Base-by-base conservation (phyloP, 148 eudicot species). In the Euryodendron excelsum region DNA sequence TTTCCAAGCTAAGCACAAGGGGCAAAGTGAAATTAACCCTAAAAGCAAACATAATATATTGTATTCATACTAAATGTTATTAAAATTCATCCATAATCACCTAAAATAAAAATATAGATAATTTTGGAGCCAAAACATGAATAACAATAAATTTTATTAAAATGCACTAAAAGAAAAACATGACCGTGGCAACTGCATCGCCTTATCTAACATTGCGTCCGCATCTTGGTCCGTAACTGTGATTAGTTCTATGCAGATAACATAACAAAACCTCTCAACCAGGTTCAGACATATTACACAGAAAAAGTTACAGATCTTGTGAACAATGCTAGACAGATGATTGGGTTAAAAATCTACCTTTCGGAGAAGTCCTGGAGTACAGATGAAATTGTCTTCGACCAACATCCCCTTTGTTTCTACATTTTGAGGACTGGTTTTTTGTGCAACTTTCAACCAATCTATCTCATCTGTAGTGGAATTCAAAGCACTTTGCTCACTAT, bases 271-370 rank as follows among this genome's bases (percentile, higher is more conserved):
- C n/a, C 31, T 58, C 13, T 78, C 33, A 39, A n/a, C 44, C 27
- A 59, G 37, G 18, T 28, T 61, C 27, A 11, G 27, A 34, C 20
- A 58, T 14, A 73, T 10, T 41, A 45, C 12, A 4, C 39, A 63
- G n/a, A 12, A 73, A 11, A n/a, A 0, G 5, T 74, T n/a, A 59
- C n/a, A 30, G 21, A 76, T 9, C 27, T 41, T 62, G 13, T 62
- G 25, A 11, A 72, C 1, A 3, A 30, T 18, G 61, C 31, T 12
- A n/a, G 2, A 5, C n/a, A 15, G 25, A 76, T 25, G 13, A 76
- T 28, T 27, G 47, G 30, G 15, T 15, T 17, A 37, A 45, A n/a
- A 53, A 31, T 21, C 21, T 82, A 82, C 85, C 85, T 82, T 68
- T 59, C 10, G 60, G 8, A 52, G 62, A 74, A 61, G 60, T 21